Base-by-base conservation (phyloP, 192 early-diverging fungal genomes). In the Kappamyces sp. region DNA sequence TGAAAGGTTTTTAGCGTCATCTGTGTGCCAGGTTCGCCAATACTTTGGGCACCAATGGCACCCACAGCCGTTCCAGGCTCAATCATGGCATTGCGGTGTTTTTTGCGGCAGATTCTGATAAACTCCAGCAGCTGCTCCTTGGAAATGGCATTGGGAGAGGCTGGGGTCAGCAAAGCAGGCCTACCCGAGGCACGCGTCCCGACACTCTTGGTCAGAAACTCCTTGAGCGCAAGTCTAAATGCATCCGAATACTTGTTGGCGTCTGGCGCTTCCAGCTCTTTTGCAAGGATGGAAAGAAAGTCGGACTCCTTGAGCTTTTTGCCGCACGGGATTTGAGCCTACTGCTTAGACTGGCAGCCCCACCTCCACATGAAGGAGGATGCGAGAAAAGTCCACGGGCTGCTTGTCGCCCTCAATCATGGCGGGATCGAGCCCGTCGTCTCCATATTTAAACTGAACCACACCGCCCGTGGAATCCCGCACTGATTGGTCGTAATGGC, bases 1-100 rank as follows among this genome's bases (percentile, higher is more conserved):
- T 99, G 96, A 88, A 99, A 99, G 70, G 96, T 93, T 74, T 96
- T 96, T 53, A 99, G 71, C 54, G 96, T 99, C 96, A 99, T 99
- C 66, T 99, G 96, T 2, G 96, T 99, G 47, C 93, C 93, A 9
- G 96, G 96, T 64, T 99, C 96, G 59, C 96, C 96, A 63, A 99
- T 95, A 37, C 85, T 88, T 69, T 97, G 94, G 2, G 94, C 96
- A 30, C 93, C 96, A 47, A 99, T 76, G 32, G 96, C 94, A 14
- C 96, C 96, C 4, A 98, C 94, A 38, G 93, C 94, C 1, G 94
- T 82, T 32, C 78, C 75, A 8, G 96, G 92, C 61, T 99, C 94
- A 47, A 96, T 95, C 51, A 83, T 89, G 46, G 96, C 89, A 51
- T 81, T 79, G 62, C 81, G 72, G 69, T 95, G 97, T 71, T 98